Percentiles rank a stretch among this genome's conserved stretches.
These are phyloP conservation scores for Ogataea glucozyma DNA, from an alignment of 805 yeast species.

Conservation along the genomic window DNA sequence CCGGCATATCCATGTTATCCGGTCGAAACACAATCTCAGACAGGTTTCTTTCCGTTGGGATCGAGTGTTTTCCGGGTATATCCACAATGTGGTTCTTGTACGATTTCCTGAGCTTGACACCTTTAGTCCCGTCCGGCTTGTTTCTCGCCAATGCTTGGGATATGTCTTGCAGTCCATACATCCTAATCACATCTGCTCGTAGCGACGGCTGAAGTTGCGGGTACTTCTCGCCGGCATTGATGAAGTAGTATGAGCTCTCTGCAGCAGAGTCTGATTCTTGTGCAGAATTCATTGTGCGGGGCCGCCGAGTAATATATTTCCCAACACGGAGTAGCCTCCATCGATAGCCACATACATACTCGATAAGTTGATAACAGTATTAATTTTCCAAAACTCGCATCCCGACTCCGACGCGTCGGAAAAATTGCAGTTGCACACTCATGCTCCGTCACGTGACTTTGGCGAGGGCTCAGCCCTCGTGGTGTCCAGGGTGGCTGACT, in stretches of 20 bases:
- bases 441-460: conserved; percentile 3
- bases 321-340: too few species aligned
- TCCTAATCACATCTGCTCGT: conserved; percentile 62
- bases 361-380: too few species aligned
- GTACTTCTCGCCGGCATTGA: conserved; percentile 34
- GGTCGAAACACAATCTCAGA: conserved; percentile 40
- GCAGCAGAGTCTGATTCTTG: neutral
- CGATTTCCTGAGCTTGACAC: conserved; percentile 89
- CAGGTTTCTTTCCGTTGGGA: conserved; percentile 50
- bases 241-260: conserved; percentile 29
- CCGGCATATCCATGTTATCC: conserved; percentile 40
- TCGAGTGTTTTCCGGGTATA: conserved; percentile 74
- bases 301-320: too few species aligned
- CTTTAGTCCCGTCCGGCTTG: conserved; percentile 86
- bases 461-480: conserved; percentile 3
- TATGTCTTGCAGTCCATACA: conserved; percentile 66
- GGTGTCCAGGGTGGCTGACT: conserved; percentile 11
- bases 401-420: too few species aligned
- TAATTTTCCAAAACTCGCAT: too few species aligned
- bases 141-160: conserved; percentile 83
- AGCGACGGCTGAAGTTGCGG: conserved; percentile 66
- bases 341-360: too few species aligned
- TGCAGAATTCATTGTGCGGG: too few species aligned
- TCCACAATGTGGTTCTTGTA: conserved; percentile 91
- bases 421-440: too few species aligned